Base-by-base conservation (phyloP, 2,329 filamentous ascomycete species). In the Fusarium stilboides region DNA sequence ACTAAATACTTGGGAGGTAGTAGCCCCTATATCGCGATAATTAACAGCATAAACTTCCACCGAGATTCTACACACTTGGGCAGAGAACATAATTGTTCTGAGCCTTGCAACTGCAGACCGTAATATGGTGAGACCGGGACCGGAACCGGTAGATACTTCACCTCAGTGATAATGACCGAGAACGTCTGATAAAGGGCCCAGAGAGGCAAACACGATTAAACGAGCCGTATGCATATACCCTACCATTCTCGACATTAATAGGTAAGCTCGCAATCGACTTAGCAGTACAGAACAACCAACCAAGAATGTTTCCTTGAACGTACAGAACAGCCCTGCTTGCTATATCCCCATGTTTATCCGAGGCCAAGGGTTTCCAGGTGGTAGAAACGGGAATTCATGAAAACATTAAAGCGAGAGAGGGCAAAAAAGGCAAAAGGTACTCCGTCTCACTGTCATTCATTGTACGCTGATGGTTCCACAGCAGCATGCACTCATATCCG, bases 401-500 rank as follows among this genome's bases (percentile, higher is more conserved):
- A 33, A 36, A 28, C 39, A 37, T 42, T 44, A 45, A 31, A 17
- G 24, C 26, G 45, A 53, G 59, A 58, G 67, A 60, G 61, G 62
- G 42, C 34, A 57, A 59, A 36, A 24, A 22, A 31, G 36, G 56
- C 54, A 65, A 53, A 52, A n/a, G 52, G 58, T 51, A 51, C 68
- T 62, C 10, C 28, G 28, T 31, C 28, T 13, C 28, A 28, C 26
- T 65, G 64, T 58, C 59, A 33, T 33, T 51, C 31, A 44, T 50
- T 52, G 54, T 46, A 57, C 34, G 42, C 43, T 53, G 20, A 34
- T 37, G 40, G 53, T 52, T 46, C 20, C 52, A 45, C 67, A 43
- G 22, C 54, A 70, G 63, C 31, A 60, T 54, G 51, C 57, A 62
- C 51, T 57, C 40, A 22, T 54, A 31, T 22, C 43, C 52, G 36